A percentile compares a stretch with the other conserved stretches of the same genome.
Evolutionary conservation across 345 rosid genomes (phyloP).

Genomic region (Microcos paniculata): DNA sequence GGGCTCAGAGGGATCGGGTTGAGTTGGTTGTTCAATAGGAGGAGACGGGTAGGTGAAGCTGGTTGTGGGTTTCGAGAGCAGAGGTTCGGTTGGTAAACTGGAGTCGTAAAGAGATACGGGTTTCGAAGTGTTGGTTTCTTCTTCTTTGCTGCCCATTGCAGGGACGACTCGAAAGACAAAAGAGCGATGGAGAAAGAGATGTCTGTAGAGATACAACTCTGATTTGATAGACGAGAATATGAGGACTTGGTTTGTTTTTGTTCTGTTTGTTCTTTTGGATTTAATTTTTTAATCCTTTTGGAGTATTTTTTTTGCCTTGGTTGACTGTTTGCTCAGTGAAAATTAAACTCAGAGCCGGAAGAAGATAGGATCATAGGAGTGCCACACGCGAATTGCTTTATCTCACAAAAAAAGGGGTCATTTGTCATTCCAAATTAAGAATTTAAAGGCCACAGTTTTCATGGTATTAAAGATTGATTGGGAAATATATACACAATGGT

Average conservation of each 20-base stretch:
- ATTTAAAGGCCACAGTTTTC: neutral
- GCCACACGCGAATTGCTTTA: neutral
- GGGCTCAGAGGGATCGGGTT: constrained; percentile 34
- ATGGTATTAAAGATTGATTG: neutral
- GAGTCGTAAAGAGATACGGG: constrained; percentile 40
- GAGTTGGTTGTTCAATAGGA: constrained; percentile 38
- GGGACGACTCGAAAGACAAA: neutral
- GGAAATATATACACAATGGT: no score
- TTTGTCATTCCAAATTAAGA: neutral
- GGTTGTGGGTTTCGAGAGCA: constrained; percentile 54
- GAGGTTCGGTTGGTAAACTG: constrained; percentile 60
- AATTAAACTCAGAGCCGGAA: neutral
- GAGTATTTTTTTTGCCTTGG: neutral
- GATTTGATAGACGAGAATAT: neutral
- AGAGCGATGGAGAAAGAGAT: neutral
- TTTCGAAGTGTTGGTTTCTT: constrained; percentile 40
- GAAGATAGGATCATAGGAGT: neutral
- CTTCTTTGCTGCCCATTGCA: constrained; percentile 60
- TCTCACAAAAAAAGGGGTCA: neutral
- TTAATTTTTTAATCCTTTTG: neutral
- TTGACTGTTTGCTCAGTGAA: neutral
- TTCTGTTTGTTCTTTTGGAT: neutral
- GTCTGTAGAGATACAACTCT: neutral
- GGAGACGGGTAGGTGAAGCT: constrained; percentile 19
- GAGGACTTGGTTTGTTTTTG: neutral